Percentiles rank a stretch among this genome's conserved stretches.
Conservation (phyloP, 495 filamentous ascomycete species). For the Durotheca rogersii region DNA sequence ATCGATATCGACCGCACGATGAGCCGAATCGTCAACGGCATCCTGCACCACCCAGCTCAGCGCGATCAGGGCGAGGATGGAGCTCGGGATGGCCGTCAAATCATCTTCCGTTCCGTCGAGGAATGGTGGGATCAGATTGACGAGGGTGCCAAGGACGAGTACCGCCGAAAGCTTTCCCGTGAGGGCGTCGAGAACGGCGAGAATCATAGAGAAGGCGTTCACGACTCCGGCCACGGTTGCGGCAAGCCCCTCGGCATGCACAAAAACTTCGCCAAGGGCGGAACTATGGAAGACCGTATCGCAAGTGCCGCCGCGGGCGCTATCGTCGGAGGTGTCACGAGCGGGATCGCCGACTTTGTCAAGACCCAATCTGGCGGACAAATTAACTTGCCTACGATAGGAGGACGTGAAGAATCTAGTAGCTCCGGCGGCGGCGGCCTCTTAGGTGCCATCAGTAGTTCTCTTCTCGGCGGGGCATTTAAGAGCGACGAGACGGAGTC, state of each 20-base stretch:
- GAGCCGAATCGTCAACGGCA: slow-evolving; percentile 72
- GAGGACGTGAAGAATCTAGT: slow-evolving; percentile 26
- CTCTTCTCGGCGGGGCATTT: slow-evolving; percentile 49
- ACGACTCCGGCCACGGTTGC: slow-evolving; percentile 83
- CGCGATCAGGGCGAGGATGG: slow-evolving; percentile 69
- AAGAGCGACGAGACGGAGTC: slow-evolving; percentile 44
- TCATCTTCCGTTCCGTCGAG: slow-evolving; percentile 76
- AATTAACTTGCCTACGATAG: slow-evolving; percentile 33
- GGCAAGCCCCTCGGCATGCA: slow-evolving; percentile 56
- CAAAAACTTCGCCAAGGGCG: slow-evolving; percentile 43
- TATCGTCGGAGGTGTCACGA: slow-evolving; percentile 49
- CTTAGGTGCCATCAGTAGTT: slow-evolving; percentile 46
- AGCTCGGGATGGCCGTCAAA: slow-evolving; percentile 65
- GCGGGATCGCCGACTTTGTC: slow-evolving; percentile 41
- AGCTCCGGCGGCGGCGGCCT: slow-evolving; percentile 41
- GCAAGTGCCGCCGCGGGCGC: slow-evolving; percentile 46
- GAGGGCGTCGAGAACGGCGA: slow-evolving; percentile 70
- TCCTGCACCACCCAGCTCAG: slow-evolving; percentile 85
- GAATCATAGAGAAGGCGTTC: slow-evolving; percentile 83
- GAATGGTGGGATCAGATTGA: slow-evolving; percentile 74
- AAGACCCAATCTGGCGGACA: slow-evolving; percentile 33
- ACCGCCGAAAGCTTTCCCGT: slow-evolving; percentile 71
- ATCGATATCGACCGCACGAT: slow-evolving; percentile 66
- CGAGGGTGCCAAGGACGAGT: slow-evolving; percentile 58
- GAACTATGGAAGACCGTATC: slow-evolving; percentile 48